These are phyloP conservation scores for Ilyonectria mors-panacis DNA, from an alignment of 2,329 filamentous ascomycete species.

Conservation along the genomic window DNA sequence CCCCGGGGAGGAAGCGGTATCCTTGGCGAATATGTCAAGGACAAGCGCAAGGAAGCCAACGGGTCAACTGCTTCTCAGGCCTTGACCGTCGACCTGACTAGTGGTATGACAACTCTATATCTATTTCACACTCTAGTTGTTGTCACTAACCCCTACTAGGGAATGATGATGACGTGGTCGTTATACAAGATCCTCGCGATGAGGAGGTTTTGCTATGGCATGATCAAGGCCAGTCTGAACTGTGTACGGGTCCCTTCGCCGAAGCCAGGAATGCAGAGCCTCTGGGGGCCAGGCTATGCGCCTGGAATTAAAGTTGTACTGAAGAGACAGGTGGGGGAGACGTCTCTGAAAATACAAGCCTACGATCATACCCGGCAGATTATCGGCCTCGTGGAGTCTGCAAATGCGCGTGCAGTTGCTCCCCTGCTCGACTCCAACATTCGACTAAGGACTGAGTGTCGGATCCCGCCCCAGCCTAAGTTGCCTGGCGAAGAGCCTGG, in stretches of 20 bases:
- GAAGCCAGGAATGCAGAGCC: constrained; percentile 72
- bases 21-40: constrained; percentile 77
- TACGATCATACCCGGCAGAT: constrained; percentile 79
- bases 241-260: constrained; percentile 78
- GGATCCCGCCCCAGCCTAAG: constrained; percentile 78
- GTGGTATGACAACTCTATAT: constrained; percentile 54
- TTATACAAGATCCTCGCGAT: constrained; percentile 72
- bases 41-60: constrained; percentile 65
- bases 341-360: constrained; percentile 76
- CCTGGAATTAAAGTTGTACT: constrained; percentile 82
- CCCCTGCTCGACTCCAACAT: constrained; percentile 79
- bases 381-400: constrained; percentile 83
- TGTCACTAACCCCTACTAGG: constrained; percentile 38
- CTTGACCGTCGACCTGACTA: constrained; percentile 72
- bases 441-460: constrained; percentile 79
- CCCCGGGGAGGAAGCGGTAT: constrained; percentile 65
- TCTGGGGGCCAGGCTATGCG: constrained; percentile 74
- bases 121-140: neutral
- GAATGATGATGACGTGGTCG: constrained; percentile 70
- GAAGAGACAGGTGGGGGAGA: constrained; percentile 70
- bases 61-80: constrained; percentile 48
- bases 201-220: constrained; percentile 86
- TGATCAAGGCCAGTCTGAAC: constrained; percentile 78
- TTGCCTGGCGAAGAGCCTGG: constrained; percentile 76
- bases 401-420: constrained; percentile 76